These are phyloP conservation scores for Citeromyces nyonsensis DNA, from an alignment of 805 yeast genomes.

Conservation along the genomic window DNA sequence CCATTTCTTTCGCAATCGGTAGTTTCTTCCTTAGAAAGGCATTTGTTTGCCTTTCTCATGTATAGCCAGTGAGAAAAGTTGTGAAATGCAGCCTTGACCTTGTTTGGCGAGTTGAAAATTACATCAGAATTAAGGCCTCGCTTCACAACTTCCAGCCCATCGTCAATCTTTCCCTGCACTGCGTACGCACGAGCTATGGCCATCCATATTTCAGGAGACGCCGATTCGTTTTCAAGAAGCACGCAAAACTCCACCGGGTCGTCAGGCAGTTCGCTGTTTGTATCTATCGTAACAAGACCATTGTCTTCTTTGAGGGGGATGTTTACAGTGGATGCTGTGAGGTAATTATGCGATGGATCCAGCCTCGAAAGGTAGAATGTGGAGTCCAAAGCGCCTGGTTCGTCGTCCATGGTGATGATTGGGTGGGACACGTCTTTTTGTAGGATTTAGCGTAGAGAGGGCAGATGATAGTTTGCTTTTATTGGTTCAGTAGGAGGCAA, in stretches of 20 bases:
- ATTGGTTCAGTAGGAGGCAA: too few species aligned
- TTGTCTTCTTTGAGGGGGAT: slow-evolving; percentile 67
- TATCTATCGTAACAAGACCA: slow-evolving; percentile 77
- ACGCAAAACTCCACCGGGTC: slow-evolving; percentile 75
- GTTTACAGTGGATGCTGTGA: slow-evolving; percentile 11
- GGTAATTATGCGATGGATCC: slow-evolving; percentile 9
- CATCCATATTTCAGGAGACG: slow-evolving; percentile 70
- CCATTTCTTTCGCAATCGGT: slow-evolving; percentile 10
- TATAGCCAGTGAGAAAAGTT: slow-evolving; percentile 64
- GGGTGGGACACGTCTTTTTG: too few species aligned
- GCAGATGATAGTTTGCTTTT: too few species aligned
- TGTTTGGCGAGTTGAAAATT: slow-evolving; percentile 15
- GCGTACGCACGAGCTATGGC: slow-evolving; percentile 73
- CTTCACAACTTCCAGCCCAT: slow-evolving; percentile 47
- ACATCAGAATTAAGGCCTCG: slow-evolving; percentile 33
- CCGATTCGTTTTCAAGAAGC: slow-evolving; percentile 67
- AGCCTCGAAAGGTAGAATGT: slow-evolving; percentile 11
- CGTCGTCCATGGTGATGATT: too few species aligned
- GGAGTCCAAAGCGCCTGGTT: slow-evolving; percentile 7
- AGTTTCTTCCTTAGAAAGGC: slow-evolving; percentile 4
- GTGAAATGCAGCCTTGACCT: slow-evolving; percentile 36
- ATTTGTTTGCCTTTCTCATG: slow-evolving; percentile 23
- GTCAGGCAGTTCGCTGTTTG: slow-evolving; percentile 72
- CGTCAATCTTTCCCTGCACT: slow-evolving; percentile 36
- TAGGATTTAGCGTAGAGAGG: too few species aligned